Evolutionary conservation across 2,329 filamentous ascomycete genomes (phyloP), one percentile per base, ranked within the genome.

Genomic region (Cordyceps cicadae): DNA sequence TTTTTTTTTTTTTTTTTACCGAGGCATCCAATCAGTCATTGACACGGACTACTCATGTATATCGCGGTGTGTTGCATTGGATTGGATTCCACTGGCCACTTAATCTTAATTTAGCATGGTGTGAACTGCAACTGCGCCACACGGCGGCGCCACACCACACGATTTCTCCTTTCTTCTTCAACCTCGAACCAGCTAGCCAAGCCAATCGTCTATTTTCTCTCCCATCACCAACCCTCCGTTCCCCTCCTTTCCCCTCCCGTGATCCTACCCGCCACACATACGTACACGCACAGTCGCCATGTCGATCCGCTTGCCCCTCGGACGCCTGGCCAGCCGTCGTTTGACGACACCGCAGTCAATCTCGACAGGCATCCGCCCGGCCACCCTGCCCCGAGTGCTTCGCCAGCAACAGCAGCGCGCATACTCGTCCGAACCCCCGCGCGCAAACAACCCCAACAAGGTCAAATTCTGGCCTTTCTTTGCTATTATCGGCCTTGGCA

Each of bases 391-490:
- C 17, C 56, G 56, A 14, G 63, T 59, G 63, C 59, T 39, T 57
- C 61, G 62, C 41, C 62, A 66, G 59, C 63, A 66, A 57, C 63
- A 67, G 48, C 66, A 64, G 56, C 70, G 73, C 55, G 61, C 66
- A 72, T 85, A 79, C 64, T 79, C 77, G 57, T 74, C 76, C 15
- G 50, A 54, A 29, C 58, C 58, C 46, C 74, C 74, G 11, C 75
- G 74, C 41, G 70, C 69, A 19, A 62, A 68, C 12, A 70, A 72
- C 50, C 66, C 68, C 49, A 72, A 68, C 57, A 69, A 66, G 50
- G 69, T 84, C 74, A 83, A 83, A 71, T 83, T 84, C 70, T 83
- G 81, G 80, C 81, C 81, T 2, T 84, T 84, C 64, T n/a, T 80
- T 51, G 70, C 73, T 56, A 72, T 84, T 64, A 77, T 83, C 64